A percentile compares a stretch with the other conserved stretches of the same genome.
Evolutionary conservation across 106 monocot genomes (phyloP).

Genomic region (Phalaenopsis equestris): DNA sequence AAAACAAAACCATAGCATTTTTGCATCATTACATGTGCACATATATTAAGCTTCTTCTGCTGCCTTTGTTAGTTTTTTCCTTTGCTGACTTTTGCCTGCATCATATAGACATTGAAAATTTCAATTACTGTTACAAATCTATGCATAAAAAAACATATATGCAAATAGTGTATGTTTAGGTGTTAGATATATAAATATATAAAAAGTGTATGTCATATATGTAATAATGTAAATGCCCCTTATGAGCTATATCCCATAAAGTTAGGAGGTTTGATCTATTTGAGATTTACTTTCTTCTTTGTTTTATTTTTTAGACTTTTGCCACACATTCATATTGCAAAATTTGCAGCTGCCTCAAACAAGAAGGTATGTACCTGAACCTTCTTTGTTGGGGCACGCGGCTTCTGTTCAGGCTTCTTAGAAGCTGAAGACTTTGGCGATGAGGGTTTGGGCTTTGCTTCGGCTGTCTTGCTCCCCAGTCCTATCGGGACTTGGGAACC

Average conservation of each 20-base stretch:
- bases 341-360: too few species aligned
- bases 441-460: constrained; percentile 3
- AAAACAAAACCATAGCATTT: background rate
- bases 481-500: background rate
- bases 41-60: background rate
- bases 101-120: background rate
- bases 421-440: constrained; percentile 3
- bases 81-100: constrained; percentile 17
- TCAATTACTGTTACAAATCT: background rate
- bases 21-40: background rate
- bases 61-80: background rate
- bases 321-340: too few species aligned
- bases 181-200: too few species aligned
- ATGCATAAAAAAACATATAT: too few species aligned
- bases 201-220: too few species aligned
- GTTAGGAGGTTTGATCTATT: too few species aligned
- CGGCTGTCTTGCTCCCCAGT: background rate
- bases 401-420: background rate
- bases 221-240: too few species aligned
- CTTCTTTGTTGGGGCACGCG: background rate
- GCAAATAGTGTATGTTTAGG: background rate
- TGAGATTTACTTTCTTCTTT: too few species aligned
- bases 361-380: background rate
- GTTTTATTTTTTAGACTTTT: too few species aligned
- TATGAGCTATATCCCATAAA: too few species aligned